Evolutionary conservation across 2,329 filamentous ascomycete genomes (phyloP).

Genomic region (Sporothrix globosa): DNA sequence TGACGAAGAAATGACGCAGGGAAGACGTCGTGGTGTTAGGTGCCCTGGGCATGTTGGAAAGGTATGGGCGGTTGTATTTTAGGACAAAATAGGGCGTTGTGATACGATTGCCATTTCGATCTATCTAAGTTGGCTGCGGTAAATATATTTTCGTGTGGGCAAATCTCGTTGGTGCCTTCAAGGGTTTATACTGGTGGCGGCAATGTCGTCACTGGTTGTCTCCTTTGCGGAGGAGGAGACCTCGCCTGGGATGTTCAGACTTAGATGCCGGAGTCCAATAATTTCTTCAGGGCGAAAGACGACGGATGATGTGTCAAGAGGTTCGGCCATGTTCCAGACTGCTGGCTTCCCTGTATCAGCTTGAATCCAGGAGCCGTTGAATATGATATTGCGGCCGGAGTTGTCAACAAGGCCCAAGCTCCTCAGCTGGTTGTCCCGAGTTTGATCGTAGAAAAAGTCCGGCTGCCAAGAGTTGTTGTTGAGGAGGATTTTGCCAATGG

Average conservation of each 20-base stretch:
- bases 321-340: slow-evolving; percentile 24
- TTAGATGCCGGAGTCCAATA: neutral
- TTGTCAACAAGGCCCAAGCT: slow-evolving; percentile 28
- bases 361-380: slow-evolving; percentile 23
- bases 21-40: no score
- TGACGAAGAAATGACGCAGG: no score
- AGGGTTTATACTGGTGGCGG: neutral
- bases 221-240: neutral
- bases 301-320: neutral
- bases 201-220: neutral
- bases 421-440: neutral
- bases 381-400: slow-evolving; percentile 25
- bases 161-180: neutral
- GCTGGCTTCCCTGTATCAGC: slow-evolving; percentile 4
- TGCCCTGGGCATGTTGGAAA: neutral
- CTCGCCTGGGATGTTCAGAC: neutral
- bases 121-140: neutral
- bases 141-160: neutral
- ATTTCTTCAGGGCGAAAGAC: neutral
- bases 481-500: slow-evolving; percentile 50
- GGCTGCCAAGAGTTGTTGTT: slow-evolving; percentile 51
- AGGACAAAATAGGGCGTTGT: neutral
- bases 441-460: slow-evolving; percentile 25
- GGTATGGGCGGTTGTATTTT: neutral
- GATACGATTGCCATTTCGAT: neutral